These are phyloP conservation scores for Leishmania martiniquensis DNA, from an alignment of 208 protist species.

Conservation along the genomic window DNA sequence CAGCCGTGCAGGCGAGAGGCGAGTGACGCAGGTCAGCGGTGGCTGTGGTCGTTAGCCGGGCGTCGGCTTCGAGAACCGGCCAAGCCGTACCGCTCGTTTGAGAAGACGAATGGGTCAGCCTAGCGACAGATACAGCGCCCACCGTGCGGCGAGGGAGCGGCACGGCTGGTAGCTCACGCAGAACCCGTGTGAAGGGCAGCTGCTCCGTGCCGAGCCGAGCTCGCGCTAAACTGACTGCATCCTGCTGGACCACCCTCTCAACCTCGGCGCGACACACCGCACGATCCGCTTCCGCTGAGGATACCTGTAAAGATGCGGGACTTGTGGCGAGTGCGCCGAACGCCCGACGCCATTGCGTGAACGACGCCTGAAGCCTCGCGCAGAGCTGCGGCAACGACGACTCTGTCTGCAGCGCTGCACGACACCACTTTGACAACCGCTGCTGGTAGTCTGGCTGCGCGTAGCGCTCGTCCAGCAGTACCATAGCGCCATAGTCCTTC, in stretches of 20 bases:
- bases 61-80: background rate
- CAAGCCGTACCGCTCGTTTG: background rate
- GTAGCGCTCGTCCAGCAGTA: constrained; percentile 94
- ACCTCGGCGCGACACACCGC: background rate
- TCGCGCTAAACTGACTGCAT: background rate
- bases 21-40: constrained; percentile 16
- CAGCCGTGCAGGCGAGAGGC: constrained; percentile 31
- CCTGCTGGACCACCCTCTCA: background rate
- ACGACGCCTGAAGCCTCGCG: constrained; percentile 5
- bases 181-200: constrained; percentile 29
- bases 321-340: background rate
- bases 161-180: background rate
- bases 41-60: background rate
- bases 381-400: constrained; percentile 21
- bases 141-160: background rate
- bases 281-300: background rate
- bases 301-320: background rate
- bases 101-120: background rate
- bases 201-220: constrained; percentile 23
- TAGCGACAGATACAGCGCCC: background rate
- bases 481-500: constrained; percentile 94
- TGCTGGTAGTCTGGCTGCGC: constrained; percentile 31
- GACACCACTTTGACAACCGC: constrained; percentile 67
- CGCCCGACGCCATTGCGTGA: constrained; percentile 18
- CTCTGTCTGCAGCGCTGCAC: constrained; percentile 37